Evolutionary conservation across 2,329 filamentous ascomycete genomes (phyloP), one percentile per base, ranked within the genome.

Genomic region (Purpureocillium lavendulum): DNA sequence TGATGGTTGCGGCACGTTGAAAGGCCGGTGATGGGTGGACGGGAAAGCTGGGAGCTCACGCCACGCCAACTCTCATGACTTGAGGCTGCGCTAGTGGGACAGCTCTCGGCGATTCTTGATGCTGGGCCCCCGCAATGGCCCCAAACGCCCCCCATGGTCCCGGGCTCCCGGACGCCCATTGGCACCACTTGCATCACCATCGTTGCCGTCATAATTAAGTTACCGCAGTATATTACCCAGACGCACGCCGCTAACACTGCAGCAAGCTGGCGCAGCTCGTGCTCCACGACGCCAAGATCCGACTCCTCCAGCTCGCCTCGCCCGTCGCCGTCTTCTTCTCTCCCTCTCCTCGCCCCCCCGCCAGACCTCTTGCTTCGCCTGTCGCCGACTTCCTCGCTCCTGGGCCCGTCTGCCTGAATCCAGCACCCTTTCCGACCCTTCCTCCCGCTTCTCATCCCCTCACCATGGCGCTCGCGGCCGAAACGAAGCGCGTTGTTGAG

Each of bases 401-500:
- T 46, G 65, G 66, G 44, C 65, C 65, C 17, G 66, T 75, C 50
- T 82, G 77, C 64, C 64, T 71, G 50, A 73, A 70, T 41, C 69
- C 66, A 39, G 64, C 62, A 38, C 69, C 72, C 33, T 80, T 81
- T 54, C 66, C 71, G 33, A 73, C 70, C 14, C 52, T 64, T 32
- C 65, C 70, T 28, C 75, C 76, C 12, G 65, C 71, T 39, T 80
- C 76, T 33, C 62, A 59, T 60, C 69, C 70, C 40, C 67, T 71
- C 64, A 69, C 67, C 50, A 84, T 84, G 79, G 65, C 71, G 43
- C 68, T 83, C 46, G 66, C 65, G 45, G 74, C 80, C 46, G 84
- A 90, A 65, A 87, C 88, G 43, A 80, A 81, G 72, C 78, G 77
- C 56, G 79, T 96, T 55, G 84, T 86, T 53, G 77, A 77, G 51